Percentiles rank a stretch among this genome's conserved stretches.
phyloP scores from a whole-genome alignment of 2,329 filamentous ascomycete genomes.

The Xylariales sp. region DNA sequence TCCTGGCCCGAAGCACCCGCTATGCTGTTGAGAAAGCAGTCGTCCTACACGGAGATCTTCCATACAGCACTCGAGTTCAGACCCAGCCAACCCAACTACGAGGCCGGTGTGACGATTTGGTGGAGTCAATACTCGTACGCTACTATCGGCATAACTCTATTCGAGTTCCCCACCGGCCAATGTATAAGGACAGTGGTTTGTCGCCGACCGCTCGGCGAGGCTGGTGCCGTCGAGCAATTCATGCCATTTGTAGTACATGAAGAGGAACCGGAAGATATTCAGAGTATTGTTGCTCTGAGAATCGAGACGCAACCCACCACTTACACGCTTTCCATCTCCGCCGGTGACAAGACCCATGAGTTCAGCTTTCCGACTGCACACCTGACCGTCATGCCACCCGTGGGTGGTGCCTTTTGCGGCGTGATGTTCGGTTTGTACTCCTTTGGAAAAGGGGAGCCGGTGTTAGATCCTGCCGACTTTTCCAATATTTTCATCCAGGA shows the following conservation, averaged over 20 bases:
- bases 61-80: conserved; percentile 39
- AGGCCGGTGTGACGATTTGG: conserved; percentile 51
- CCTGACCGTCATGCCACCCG: conserved; percentile 21
- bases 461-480: conserved; percentile 26
- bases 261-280: background rate
- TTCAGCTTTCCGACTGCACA: conserved; percentile 11
- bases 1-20: conserved; percentile 45
- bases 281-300: conserved; percentile 8
- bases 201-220: conserved; percentile 16
- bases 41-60: conserved; percentile 35
- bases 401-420: conserved; percentile 25
- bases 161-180: conserved; percentile 10
- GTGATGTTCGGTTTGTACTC: conserved; percentile 26
- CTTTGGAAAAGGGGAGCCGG: conserved; percentile 22
- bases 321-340: conserved; percentile 14
- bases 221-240: conserved; percentile 10
- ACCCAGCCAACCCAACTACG: conserved; percentile 35
- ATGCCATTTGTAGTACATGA: background rate
- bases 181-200: conserved; percentile 9
- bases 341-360: conserved; percentile 1
- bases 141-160: conserved; percentile 21
- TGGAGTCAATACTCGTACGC: conserved; percentile 43
- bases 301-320: conserved; percentile 12
- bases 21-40: conserved; percentile 51
- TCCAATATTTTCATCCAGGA: conserved; percentile 15